Evolutionary conservation across 352 stramenopile species (phyloP).

Genomic region (Bremia lactucae): DNA sequence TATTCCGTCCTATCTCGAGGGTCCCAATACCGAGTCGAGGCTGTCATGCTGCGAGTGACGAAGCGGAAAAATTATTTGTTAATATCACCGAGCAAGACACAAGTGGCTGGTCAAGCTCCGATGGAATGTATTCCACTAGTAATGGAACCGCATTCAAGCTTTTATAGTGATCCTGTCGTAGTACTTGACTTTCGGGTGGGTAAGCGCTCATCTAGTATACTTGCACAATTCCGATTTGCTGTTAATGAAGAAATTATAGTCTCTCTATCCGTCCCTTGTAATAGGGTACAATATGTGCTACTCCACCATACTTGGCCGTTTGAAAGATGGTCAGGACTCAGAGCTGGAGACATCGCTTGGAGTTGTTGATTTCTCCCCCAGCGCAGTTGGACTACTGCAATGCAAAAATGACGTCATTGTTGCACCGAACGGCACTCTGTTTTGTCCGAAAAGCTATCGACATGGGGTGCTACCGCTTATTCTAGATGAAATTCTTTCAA

Average conservation of each 20-base stretch:
- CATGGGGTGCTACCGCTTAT: slow-evolving; percentile 95
- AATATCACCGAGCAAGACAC: slow-evolving; percentile 59
- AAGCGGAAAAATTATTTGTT: slow-evolving; percentile 84
- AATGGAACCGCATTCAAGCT: slow-evolving; percentile 91
- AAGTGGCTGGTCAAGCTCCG: slow-evolving; percentile 83
- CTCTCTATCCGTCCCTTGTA: slow-evolving; percentile 98
- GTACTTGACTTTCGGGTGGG: slow-evolving; percentile 96
- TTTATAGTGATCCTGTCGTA: slow-evolving; percentile 95
- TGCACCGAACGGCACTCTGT: slow-evolving; percentile 92
- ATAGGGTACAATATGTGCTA: slow-evolving; percentile 99
- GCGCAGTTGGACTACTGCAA: slow-evolving; percentile 29
- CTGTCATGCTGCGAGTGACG: slow-evolving; percentile 86
- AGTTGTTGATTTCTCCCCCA: slow-evolving; percentile 43
- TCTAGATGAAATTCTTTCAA: slow-evolving; percentile 91
- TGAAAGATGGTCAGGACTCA: slow-evolving; percentile 68
- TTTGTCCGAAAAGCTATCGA: slow-evolving; percentile 87
- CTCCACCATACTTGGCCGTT: slow-evolving; percentile 90
- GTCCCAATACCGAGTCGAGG: slow-evolving; percentile 90
- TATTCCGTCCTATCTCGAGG: slow-evolving; percentile 88
- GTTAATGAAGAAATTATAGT: slow-evolving; percentile 59
- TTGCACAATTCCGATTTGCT: no score
- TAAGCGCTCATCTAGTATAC: not conserved
- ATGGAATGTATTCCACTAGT: slow-evolving; percentile 91
- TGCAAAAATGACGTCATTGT: slow-evolving; percentile 52
- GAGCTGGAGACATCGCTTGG: slow-evolving; percentile 59